A percentile compares a stretch with the other conserved stretches of the same genome.
phyloP scores from a whole-genome alignment of 139 green algal genomes.

The Chlamydomonas incerta region DNA sequence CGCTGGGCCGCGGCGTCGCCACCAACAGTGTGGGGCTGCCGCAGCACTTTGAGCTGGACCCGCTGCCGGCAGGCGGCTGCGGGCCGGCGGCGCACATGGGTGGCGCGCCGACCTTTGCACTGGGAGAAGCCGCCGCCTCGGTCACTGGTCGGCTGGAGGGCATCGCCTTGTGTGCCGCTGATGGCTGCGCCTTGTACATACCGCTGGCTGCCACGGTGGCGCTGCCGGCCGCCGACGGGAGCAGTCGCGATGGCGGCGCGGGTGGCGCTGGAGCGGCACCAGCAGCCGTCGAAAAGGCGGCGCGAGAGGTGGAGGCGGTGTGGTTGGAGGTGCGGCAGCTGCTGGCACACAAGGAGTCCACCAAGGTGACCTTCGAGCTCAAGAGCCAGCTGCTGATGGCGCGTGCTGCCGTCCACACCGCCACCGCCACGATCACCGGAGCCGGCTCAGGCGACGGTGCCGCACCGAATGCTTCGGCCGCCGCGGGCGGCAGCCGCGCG shows the following conservation, averaged over 20 bases:
- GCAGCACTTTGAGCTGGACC: constrained; percentile 18
- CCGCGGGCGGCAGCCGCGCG: too few species aligned
- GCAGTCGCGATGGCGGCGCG: neutral
- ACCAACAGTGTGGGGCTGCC: constrained; percentile 29
- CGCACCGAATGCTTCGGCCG: too few species aligned
- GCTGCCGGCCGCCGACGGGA: neutral
- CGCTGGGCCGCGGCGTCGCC: constrained; percentile 12
- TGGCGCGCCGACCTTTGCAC: neutral
- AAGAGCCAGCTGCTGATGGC: constrained; percentile 70
- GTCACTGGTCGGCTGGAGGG: constrained; percentile 49
- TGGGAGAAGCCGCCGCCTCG: neutral
- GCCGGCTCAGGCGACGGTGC: too few species aligned
- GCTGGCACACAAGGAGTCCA: constrained; percentile 8
- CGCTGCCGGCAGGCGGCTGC: neutral
- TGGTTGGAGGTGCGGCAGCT: constrained; percentile 48
- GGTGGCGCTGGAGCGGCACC: neutral
- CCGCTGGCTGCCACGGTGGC: constrained; percentile 24
- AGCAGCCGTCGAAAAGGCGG: neutral
- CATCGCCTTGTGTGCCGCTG: constrained; percentile 53
- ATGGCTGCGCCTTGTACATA: constrained; percentile 59
- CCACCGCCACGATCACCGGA: too few species aligned
- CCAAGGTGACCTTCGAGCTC: constrained; percentile 66
- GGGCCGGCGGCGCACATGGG: neutral
- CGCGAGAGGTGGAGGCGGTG: constrained; percentile 24
- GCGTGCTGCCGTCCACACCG: neutral